phyloP scores from a whole-genome alignment of 352 stramenopile genomes.

The Pythium biforme region DNA sequence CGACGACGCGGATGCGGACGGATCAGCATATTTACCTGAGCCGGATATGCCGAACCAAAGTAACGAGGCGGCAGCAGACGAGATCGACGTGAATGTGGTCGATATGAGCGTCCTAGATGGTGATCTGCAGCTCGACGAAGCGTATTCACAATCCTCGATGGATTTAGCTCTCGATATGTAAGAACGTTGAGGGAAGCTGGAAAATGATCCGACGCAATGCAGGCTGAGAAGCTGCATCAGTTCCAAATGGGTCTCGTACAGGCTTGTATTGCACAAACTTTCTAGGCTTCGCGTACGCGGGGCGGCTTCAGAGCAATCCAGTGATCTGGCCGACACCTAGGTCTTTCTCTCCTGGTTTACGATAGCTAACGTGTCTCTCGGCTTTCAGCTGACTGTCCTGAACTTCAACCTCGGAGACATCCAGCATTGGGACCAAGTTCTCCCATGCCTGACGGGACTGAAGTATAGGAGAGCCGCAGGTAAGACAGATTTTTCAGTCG shows the following conservation, averaged over 20 bases:
- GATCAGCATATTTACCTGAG: slow-evolving; percentile 9
- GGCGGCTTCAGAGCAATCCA: slow-evolving; percentile 50
- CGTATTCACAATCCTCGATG: slow-evolving; percentile 19
- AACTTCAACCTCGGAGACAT: slow-evolving; percentile 56
- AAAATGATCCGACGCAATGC: neutral
- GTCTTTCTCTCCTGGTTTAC: slow-evolving; percentile 71
- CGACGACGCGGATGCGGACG: slow-evolving; percentile 28
- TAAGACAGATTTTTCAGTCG: neutral
- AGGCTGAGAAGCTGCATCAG: neutral
- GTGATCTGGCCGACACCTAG: slow-evolving; percentile 54
- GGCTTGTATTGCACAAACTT: neutral
- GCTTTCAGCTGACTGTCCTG: slow-evolving; percentile 55
- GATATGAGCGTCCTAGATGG: slow-evolving; percentile 13
- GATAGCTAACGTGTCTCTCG: slow-evolving; percentile 49
- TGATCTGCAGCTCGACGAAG: slow-evolving; percentile 19
- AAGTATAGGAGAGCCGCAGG: neutral
- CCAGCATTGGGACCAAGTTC: slow-evolving; percentile 60
- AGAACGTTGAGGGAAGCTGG: neutral
- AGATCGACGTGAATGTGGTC: slow-evolving; percentile 6
- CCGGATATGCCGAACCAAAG: slow-evolving; percentile 10
- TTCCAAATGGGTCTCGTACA: neutral
- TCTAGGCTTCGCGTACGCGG: neutral
- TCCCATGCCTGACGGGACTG: slow-evolving; percentile 76
- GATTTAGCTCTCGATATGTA: slow-evolving; percentile 29
- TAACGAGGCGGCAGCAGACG: neutral